A percentile compares a stretch with the other conserved stretches of the same genome.
Conservation (phyloP, 306 rosid genomes). For the Lathyrus aphaca region DNA sequence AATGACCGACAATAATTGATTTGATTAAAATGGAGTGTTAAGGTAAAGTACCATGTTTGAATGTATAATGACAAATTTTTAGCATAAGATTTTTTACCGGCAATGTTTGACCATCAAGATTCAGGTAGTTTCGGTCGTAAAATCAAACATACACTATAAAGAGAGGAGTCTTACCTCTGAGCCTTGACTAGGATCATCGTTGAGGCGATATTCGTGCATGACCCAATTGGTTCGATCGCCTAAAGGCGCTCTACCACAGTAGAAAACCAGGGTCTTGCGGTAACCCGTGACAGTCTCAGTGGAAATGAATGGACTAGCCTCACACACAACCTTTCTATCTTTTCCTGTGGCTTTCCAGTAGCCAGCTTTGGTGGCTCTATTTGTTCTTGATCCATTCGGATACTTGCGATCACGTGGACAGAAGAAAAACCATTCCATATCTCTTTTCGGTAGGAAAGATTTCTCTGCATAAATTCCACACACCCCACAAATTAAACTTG, state of each 20-base stretch:
- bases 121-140: neutral
- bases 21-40: too few relatives aligned
- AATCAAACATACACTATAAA: neutral
- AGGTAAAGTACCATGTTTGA: too few relatives aligned
- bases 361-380: slow-evolving; percentile 92
- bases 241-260: slow-evolving; percentile 85
- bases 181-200: slow-evolving; percentile 59
- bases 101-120: neutral
- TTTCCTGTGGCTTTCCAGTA: slow-evolving; percentile 99
- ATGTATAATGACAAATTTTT: neutral
- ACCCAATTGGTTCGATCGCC: slow-evolving; percentile 88
- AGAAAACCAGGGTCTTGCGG: slow-evolving; percentile 88
- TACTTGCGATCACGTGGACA: slow-evolving; percentile 88
- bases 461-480: slow-evolving; percentile 58
- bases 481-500: slow-evolving; percentile 30
- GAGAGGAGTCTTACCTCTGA: slow-evolving; percentile 52
- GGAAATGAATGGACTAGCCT: slow-evolving; percentile 48
- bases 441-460: slow-evolving; percentile 80
- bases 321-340: slow-evolving; percentile 73
- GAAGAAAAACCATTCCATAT: slow-evolving; percentile 97
- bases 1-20: neutral
- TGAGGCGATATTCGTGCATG: slow-evolving; percentile 94
- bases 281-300: slow-evolving; percentile 58
- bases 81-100: too few relatives aligned
- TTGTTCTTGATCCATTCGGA: slow-evolving; percentile 89